Conservation (phyloP, 805 yeast species). For the Sugiyamaella floridensis region DNA sequence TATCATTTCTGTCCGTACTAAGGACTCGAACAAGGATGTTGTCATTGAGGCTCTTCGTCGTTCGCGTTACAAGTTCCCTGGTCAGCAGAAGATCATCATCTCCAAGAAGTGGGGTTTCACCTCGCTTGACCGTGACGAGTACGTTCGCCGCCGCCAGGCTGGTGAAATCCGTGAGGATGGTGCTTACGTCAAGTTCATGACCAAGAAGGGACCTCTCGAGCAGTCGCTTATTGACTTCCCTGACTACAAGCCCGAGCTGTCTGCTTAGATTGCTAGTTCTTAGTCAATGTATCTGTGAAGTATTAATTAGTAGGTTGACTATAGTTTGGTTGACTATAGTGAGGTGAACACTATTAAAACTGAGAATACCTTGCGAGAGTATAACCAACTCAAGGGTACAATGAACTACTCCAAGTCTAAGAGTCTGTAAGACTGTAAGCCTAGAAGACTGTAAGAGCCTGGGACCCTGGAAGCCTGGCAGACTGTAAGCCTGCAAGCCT, state of each 20-base stretch:
- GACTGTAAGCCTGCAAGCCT: too few relatives aligned
- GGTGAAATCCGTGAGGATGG: constrained; percentile 99
- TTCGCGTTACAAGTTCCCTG: constrained; percentile 99
- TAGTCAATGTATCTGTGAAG: not conserved
- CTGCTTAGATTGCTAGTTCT: constrained; percentile 31
- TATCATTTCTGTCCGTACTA: constrained; percentile 96
- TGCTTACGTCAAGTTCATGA: constrained; percentile 98
- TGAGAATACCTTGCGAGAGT: too few relatives aligned
- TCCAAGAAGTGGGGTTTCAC: constrained; percentile 99
- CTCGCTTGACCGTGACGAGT: constrained; percentile 95
- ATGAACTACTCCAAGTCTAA: too few relatives aligned
- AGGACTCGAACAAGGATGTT: constrained; percentile 95
- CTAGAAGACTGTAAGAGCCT: too few relatives aligned
- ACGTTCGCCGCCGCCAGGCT: constrained; percentile 86
- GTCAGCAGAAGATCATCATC: constrained; percentile 98
- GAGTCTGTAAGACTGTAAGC: too few relatives aligned
- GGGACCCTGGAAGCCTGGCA: too few relatives aligned
- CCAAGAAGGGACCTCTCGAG: constrained; percentile 92
- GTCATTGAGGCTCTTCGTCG: constrained; percentile 99
- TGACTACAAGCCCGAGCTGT: constrained; percentile 42
- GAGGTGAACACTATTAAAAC: too few relatives aligned
- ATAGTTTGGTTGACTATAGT: too few relatives aligned
- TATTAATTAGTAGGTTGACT: not conserved
- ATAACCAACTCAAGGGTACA: too few relatives aligned
- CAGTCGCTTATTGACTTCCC: constrained; percentile 92